Evolutionary conservation across 1,139 yeast species (phyloP), one percentile per base, ranked within the genome.

Genomic region (Hanseniaspora sp.): DNA sequence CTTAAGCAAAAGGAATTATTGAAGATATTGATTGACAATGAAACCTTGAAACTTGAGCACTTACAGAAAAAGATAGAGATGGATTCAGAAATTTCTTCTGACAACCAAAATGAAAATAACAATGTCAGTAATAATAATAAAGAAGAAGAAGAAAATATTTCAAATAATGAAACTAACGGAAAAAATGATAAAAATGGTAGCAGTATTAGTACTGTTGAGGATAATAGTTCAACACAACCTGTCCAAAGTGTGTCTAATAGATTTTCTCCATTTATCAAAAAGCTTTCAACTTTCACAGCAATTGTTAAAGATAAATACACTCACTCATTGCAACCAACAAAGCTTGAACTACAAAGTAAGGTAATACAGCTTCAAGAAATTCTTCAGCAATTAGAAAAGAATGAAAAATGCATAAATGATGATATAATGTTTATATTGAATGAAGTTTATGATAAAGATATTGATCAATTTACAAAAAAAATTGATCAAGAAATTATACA

Each of bases 401-500:
- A 51, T 29, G 54, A 51, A 18, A 29, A 31, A 17, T 44, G 54
- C 28, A 51, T 51, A 6, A 45, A 51, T 28, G 48, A 51, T 2
- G 54, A 51, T 23, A 51, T 43, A 1, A 28, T 44, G 31, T 51
- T 18, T 39, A 41, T 51, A 4, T 39, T 51, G 15, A 37, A 51
- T n/a, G 17, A 51, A 29, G 48, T 51, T 7, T 51, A 51, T 29
- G 41, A 65, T 64, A 33, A 59, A 64, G 44, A 64, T 64, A 63
- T 57, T 65, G 29, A 66, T 67, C 1, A 60, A 60, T 35, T 67
- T 65, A 57, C 56, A 64, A 48, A 66, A 63, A 53, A 62, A 63
- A 49, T 58, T 64, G 54, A 46, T 17, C 15, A 34, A 4, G 48
- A 51, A 12, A 51, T 51, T 5, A 8, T 30, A 34, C 9, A 17